phyloP scores from a whole-genome alignment of 2,329 filamentous ascomycete species.

The Pseudogymnoascus sp. region DNA sequence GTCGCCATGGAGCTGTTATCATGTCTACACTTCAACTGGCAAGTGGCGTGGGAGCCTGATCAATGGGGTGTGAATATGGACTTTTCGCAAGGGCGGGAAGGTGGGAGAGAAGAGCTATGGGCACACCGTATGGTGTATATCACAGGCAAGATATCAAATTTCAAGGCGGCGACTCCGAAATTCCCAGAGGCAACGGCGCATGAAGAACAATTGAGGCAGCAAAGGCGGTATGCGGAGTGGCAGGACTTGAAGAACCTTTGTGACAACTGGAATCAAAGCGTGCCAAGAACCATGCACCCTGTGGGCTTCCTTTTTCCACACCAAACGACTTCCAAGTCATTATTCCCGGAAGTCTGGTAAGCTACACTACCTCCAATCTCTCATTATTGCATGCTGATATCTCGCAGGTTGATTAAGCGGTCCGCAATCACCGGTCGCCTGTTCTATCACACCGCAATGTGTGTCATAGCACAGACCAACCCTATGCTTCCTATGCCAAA shows the following conservation, averaged over 20 bases:
- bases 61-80: slow-evolving; percentile 82
- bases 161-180: slow-evolving; percentile 62
- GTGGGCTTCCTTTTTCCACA: slow-evolving; percentile 68
- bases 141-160: slow-evolving; percentile 79
- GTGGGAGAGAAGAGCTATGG: slow-evolving; percentile 73
- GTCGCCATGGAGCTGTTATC: slow-evolving; percentile 84
- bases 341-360: slow-evolving; percentile 82
- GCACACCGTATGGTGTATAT: slow-evolving; percentile 85
- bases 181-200: slow-evolving; percentile 53
- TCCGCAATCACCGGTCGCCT: slow-evolving; percentile 74
- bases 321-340: slow-evolving; percentile 60
- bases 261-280: slow-evolving; percentile 70
- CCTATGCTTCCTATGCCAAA: slow-evolving; percentile 46
- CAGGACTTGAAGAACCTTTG: slow-evolving; percentile 70
- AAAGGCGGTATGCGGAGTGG: slow-evolving; percentile 69
- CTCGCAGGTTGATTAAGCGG: slow-evolving; percentile 67
- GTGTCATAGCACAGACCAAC: slow-evolving; percentile 72
- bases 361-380: slow-evolving; percentile 24
- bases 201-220: slow-evolving; percentile 56
- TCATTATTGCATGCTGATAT: slow-evolving; percentile 20
- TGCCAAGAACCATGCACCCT: slow-evolving; percentile 81
- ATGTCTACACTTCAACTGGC: slow-evolving; percentile 82
- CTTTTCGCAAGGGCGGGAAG: slow-evolving; percentile 42
- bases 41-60: slow-evolving; percentile 80
- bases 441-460: slow-evolving; percentile 83